phyloP scores from a whole-genome alignment of 2,329 filamentous ascomycete species.

The Orbilia brochopaga region DNA sequence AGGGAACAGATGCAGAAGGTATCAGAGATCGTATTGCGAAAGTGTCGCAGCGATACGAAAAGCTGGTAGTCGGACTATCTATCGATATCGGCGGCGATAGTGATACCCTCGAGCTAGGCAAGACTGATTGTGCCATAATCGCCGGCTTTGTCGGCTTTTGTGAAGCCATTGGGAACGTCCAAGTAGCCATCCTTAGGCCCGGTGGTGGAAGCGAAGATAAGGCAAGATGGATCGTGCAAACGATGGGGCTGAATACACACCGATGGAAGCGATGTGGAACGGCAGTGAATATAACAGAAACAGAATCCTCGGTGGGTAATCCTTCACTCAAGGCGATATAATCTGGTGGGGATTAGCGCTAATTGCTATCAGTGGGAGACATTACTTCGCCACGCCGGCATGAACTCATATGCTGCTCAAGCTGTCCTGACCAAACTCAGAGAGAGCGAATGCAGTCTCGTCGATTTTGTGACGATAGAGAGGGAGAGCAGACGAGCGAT shows the following conservation, averaged over 20 bases:
- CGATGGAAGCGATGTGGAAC: conserved; percentile 15
- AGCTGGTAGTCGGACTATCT: conserved; percentile 17
- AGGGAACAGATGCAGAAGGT: not conserved
- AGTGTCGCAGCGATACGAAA: conserved; percentile 26
- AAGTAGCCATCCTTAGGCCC: conserved; percentile 13
- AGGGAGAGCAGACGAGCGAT: conserved; percentile 28
- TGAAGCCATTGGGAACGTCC: conserved; percentile 14
- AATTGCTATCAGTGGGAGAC: conserved; percentile 26
- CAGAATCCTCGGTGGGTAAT: conserved; percentile 19
- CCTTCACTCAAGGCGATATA: not conserved
- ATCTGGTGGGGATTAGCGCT: too few species aligned
- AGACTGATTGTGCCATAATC: conserved; percentile 20
- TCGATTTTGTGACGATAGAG: conserved; percentile 44
- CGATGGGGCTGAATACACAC: conserved; percentile 10
- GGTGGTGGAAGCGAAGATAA: not conserved
- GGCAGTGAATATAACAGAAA: conserved; percentile 19
- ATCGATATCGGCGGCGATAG: conserved; percentile 20
- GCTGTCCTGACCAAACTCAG: conserved; percentile 32
- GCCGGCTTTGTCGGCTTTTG: conserved; percentile 38
- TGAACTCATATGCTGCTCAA: conserved; percentile 41
- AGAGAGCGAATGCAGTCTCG: conserved; percentile 24
- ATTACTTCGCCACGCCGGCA: conserved; percentile 36
- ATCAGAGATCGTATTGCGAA: conserved; percentile 28
- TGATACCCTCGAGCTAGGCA: conserved; percentile 2
- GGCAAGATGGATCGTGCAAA: conserved; percentile 27